Conservation (phyloP, 805 yeast genomes). For the Teunomyces atbi region DNA sequence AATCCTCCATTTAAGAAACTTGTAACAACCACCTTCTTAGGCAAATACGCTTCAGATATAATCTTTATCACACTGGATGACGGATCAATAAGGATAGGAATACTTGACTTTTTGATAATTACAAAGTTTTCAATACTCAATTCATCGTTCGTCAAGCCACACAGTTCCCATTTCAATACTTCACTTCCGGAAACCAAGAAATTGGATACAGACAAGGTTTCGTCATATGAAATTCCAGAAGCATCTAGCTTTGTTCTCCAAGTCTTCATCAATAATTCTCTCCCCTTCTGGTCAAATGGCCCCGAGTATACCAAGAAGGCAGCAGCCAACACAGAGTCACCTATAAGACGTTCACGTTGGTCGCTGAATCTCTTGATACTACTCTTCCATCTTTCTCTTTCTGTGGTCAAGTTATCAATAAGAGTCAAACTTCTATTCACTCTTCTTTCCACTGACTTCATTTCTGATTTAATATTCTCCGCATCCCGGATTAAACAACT, state of each 20-base stretch:
- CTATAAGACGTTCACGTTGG: conserved; percentile 50
- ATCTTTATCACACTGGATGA: conserved; percentile 34
- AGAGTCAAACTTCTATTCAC: conserved; percentile 62
- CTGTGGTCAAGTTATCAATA: conserved; percentile 61
- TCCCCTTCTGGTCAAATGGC: conserved; percentile 44
- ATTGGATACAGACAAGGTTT: conserved; percentile 29
- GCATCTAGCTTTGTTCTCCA: conserved; percentile 38
- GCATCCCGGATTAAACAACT: conserved; percentile 75
- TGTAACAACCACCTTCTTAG: conserved; percentile 48
- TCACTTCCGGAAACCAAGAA: conserved; percentile 42
- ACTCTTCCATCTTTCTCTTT: conserved; percentile 71
- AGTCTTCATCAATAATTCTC: conserved; percentile 31
- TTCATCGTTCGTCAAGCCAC: conserved; percentile 58
- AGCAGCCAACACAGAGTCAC: conserved; percentile 64
- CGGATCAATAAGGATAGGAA: conserved; percentile 76
- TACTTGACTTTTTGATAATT: conserved; percentile 40
- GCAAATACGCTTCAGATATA: conserved; percentile 26
- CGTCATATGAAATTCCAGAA: conserved; percentile 40
- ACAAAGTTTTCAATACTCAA: conserved; percentile 62
- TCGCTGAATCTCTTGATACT: conserved; percentile 51
- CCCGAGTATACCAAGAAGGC: conserved; percentile 66
- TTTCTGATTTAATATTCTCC: conserved; percentile 71
- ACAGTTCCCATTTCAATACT: conserved; percentile 48
- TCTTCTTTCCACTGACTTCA: conserved; percentile 57
- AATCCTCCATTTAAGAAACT: conserved; percentile 73